Conservation (phyloP, 306 rosid genomes). For the Abrus precatorius region DNA sequence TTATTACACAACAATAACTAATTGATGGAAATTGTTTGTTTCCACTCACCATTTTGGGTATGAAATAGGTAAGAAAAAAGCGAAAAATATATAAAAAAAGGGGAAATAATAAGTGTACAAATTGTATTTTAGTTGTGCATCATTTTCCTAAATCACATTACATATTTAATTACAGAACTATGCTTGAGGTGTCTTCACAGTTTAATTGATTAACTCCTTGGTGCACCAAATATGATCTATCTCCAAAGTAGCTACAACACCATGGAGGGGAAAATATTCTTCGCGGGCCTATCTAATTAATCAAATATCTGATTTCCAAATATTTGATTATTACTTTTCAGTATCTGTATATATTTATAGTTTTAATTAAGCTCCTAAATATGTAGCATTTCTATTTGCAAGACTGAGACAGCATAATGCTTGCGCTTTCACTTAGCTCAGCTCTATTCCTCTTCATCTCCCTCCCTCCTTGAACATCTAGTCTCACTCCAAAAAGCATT, state of each 20-base stretch:
- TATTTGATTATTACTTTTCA: constrained; percentile 34
- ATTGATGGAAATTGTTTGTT: background rate
- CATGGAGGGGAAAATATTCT: background rate
- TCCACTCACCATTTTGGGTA: too few species aligned
- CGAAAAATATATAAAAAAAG: too few species aligned
- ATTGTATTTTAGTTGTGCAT: background rate
- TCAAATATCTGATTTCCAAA: constrained; percentile 20
- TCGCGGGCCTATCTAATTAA: constrained; percentile 1
- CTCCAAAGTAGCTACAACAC: constrained; percentile 17
- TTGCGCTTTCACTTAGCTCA: constrained; percentile 64
- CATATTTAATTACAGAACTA: constrained; percentile 10
- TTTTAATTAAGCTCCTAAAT: constrained; percentile 18
- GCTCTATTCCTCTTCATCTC: constrained; percentile 71
- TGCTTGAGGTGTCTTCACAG: constrained; percentile 37
- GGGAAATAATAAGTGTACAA: too few species aligned
- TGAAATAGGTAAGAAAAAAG: too few species aligned
- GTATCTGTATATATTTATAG: background rate
- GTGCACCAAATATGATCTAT: background rate
- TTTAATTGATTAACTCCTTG: constrained; percentile 16
- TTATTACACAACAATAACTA: constrained; percentile 1
- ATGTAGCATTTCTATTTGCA: constrained; percentile 60
- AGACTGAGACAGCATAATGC: constrained; percentile 74
- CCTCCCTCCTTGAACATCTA: constrained; percentile 77
- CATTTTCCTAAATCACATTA: background rate
- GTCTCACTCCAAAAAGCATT: constrained; percentile 84